Conservation (phyloP, 2,329 filamentous ascomycete genomes). For the Rhytidhysteron rufulum region DNA sequence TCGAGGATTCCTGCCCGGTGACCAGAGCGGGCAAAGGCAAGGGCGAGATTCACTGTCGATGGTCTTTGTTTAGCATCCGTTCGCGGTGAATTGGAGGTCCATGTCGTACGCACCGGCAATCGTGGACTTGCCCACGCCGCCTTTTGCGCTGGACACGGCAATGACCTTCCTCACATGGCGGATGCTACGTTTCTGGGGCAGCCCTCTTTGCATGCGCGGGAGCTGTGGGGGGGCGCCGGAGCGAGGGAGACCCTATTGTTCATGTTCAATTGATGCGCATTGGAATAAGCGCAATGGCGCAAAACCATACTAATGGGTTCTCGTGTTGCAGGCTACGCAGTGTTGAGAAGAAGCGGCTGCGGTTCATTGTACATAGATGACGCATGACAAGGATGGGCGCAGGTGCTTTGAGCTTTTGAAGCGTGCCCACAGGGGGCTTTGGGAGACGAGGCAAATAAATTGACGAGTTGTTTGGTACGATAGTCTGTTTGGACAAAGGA, state of each 20-base stretch:
- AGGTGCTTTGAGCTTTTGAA: conserved; percentile 96
- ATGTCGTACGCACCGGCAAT: conserved; percentile 78
- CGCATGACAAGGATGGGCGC: conserved; percentile 95
- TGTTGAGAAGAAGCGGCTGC: conserved; percentile 55
- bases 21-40: conserved; percentile 79
- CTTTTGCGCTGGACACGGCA: conserved; percentile 95
- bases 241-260: conserved; percentile 71
- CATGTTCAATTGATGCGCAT: conserved; percentile 2
- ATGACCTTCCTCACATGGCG: conserved; percentile 85
- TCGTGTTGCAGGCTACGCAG: conserved; percentile 62
- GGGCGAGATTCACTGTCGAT: conserved; percentile 75
- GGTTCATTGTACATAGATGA: conserved; percentile 56
- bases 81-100: no score
- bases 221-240: conserved; percentile 64
- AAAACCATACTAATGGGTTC: conserved; percentile 69
- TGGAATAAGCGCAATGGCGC: neutral
- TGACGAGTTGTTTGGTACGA: conserved; percentile 57
- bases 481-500: conserved; percentile 47
- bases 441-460: conserved; percentile 79
- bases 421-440: conserved; percentile 71
- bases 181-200: conserved; percentile 78
- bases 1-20: conserved; percentile 85
- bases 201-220: conserved; percentile 72
- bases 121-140: conserved; percentile 96
- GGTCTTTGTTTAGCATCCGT: no score